Evolutionary conservation across 306 rosid genomes (phyloP), one percentile per base, ranked within the genome.

Genomic region (Quercus ilex): DNA sequence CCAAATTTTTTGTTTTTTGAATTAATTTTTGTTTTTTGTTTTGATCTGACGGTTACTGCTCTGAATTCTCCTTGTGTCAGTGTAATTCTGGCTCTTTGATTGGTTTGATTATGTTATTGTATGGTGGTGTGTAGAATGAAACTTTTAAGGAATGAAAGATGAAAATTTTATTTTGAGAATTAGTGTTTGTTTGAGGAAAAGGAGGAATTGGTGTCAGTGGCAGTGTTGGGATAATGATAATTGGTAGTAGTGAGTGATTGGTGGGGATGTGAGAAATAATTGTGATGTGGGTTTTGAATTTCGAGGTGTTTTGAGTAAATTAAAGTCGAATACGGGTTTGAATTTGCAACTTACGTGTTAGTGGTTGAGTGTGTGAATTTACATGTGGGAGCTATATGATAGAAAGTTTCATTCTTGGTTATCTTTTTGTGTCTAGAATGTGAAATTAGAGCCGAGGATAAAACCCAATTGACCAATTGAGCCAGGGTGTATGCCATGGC

Each of bases 21-120:
- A 41, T 15, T 38, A 7, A 12, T 20, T 53, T 51, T 51, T 4
- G 35, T 73, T 65, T 76, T 23, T 23, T 73, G 19, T 23, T 78
- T 82, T 58, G 62, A 76, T 77, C 65, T 49, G 71, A 51, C 46
- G 14, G 79, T 79, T 49, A 64, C 38, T 82, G 67, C 49, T 81
- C 77, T 53, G 77, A 55, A 68, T 77, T 62, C 46, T 25, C 5
- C 8, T 6, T 26, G 51, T 63, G 41, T 63, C 28, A 35, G 52
- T 8, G 52, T 35, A 18, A 9, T 35, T 19, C 26, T 18, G 72
- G 0, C 2, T 1, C 31, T 68, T 68, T 68, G 4, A 68, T 68
- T 46, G 17, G 26, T 68, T 17, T 68, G 23, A 68, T 33, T 68
- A 0, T 7, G 51, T 35, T 68, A 6, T 9, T 3, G 15, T 33